Conservation (phyloP, 371 early-diverging fungal genomes). For the Mucor circinelloides region DNA sequence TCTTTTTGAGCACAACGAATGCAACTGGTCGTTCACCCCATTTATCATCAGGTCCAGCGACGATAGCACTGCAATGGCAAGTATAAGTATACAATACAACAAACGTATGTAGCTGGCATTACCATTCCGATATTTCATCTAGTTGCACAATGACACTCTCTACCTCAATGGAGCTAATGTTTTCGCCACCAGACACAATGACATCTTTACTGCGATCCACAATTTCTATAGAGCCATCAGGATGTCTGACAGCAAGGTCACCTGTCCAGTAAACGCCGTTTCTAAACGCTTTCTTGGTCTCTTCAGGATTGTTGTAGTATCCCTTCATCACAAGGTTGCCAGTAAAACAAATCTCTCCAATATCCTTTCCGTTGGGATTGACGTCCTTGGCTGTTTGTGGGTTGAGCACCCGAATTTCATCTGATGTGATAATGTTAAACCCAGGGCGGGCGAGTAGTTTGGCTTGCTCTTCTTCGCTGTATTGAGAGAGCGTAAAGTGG, state of each 20-base stretch:
- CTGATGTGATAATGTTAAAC: constrained; percentile 54
- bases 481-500: constrained; percentile 22
- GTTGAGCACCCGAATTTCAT: constrained; percentile 64
- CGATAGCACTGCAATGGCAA: constrained; percentile 46
- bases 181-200: constrained; percentile 77
- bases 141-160: constrained; percentile 63
- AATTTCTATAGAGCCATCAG: constrained; percentile 69
- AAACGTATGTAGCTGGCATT: not conserved
- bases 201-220: constrained; percentile 73
- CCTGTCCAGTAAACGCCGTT: constrained; percentile 73
- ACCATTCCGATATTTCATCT: constrained; percentile 63
- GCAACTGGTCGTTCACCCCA: constrained; percentile 79
- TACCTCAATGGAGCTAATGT: constrained; percentile 72
- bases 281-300: constrained; percentile 63
- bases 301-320: constrained; percentile 57
- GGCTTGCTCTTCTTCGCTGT: constrained; percentile 45
- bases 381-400: constrained; percentile 50
- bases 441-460: constrained; percentile 61
- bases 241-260: constrained; percentile 67
- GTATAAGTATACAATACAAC: not conserved
- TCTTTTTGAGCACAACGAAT: constrained; percentile 57
- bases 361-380: constrained; percentile 54
- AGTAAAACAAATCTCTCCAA: constrained; percentile 70
- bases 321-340: constrained; percentile 69
- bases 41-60: constrained; percentile 61